phyloP scores from a whole-genome alignment of 805 yeast species.

The Candida nitratophila region DNA sequence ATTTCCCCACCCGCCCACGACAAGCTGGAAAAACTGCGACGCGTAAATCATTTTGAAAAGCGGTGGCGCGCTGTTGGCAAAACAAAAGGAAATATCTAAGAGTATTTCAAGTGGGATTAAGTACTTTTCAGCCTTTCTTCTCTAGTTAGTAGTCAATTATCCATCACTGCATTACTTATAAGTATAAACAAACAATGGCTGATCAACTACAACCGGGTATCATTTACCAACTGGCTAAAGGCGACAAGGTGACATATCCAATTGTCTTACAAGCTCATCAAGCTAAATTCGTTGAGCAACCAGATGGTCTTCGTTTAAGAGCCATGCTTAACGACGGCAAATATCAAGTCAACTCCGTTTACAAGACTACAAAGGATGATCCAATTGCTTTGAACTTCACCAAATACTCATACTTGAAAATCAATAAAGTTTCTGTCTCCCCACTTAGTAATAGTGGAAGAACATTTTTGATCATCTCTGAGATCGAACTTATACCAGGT shows the following conservation, averaged over 20 bases:
- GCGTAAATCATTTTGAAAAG: not conserved
- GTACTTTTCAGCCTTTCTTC: not conserved
- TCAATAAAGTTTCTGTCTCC: slow-evolving; percentile 15
- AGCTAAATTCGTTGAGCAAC: slow-evolving; percentile 16
- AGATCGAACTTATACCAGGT: slow-evolving; percentile 24
- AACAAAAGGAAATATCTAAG: not conserved
- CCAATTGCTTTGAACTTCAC: slow-evolving; percentile 21
- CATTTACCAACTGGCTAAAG: not conserved
- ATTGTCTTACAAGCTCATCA: slow-evolving; percentile 22
- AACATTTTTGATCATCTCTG: slow-evolving; percentile 21
- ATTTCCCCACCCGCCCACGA: not conserved
- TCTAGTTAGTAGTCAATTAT: too few species aligned
- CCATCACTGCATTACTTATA: too few species aligned
- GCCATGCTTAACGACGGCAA: slow-evolving; percentile 47
- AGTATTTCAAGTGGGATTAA: not conserved
- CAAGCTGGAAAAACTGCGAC: not conserved
- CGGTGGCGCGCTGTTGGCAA: not conserved
- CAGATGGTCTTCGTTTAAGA: slow-evolving; percentile 34
- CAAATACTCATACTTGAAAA: slow-evolving; percentile 17
- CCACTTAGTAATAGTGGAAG: slow-evolving; percentile 18
- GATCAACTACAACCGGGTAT: not conserved
- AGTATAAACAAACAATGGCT: not conserved
- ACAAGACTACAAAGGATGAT: slow-evolving; percentile 33
- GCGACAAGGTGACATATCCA: not conserved
- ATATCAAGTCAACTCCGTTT: slow-evolving; percentile 42